Evolutionary conservation across 371 early-diverging fungal species (phyloP).

Genomic region (Chytridium lagenaria): DNA sequence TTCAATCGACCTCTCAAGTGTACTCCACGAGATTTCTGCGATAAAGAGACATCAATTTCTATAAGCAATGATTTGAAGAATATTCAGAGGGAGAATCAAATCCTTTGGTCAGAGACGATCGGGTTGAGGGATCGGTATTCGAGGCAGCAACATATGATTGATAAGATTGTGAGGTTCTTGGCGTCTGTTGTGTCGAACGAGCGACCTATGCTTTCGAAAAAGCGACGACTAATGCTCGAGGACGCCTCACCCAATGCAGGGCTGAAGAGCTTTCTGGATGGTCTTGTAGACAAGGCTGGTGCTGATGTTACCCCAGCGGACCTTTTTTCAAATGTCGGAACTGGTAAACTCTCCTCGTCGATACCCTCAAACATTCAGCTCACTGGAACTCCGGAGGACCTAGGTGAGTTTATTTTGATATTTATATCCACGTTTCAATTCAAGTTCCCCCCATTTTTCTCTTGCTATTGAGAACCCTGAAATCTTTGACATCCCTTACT

Average conservation of each 20-base stretch:
- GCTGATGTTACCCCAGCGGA: too few species aligned
- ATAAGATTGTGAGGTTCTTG: conserved; percentile 68
- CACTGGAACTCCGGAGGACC: background rate
- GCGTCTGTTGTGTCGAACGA: conserved; percentile 49
- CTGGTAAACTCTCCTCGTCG: too few species aligned
- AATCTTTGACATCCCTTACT: too few species aligned
- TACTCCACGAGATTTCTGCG: conserved; percentile 75
- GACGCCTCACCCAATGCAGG: conserved; percentile 4
- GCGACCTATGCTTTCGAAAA: conserved; percentile 29
- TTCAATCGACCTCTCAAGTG: conserved; percentile 41
- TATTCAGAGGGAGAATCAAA: conserved; percentile 86
- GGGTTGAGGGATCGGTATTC: conserved; percentile 77
- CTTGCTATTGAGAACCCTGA: too few species aligned
- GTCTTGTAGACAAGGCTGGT: too few species aligned
- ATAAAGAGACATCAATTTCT: conserved; percentile 87
- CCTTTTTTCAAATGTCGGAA: too few species aligned
- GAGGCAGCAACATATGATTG: conserved; percentile 89
- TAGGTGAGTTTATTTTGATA: background rate
- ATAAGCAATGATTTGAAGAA: conserved; percentile 85
- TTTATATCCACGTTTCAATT: too few species aligned
- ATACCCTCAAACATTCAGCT: background rate
- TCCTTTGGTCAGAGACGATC: conserved; percentile 87
- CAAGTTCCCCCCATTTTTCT: too few species aligned
- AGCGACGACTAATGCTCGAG: conserved; percentile 32
- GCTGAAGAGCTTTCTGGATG: too few species aligned